Base-by-base conservation (phyloP, 2,329 filamentous ascomycete genomes). In the Whalleya microplaca region DNA sequence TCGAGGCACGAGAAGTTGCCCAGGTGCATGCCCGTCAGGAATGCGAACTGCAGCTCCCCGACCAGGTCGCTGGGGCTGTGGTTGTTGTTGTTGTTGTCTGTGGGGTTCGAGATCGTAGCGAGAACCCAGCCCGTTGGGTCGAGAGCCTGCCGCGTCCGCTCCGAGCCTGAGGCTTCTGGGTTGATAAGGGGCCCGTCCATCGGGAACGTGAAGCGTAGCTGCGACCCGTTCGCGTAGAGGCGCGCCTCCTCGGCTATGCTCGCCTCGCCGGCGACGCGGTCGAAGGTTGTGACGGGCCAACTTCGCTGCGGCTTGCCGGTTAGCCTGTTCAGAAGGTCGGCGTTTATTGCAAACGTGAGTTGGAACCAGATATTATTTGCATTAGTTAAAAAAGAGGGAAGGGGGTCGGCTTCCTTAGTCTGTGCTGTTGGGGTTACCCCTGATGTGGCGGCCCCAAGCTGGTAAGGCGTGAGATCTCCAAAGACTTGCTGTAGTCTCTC, bases 21-120 rank as follows among this genome's bases (percentile, higher is more conserved):
- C 1, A 87, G 77, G 52, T 84, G 77, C 67, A 81, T 78, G 40
- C 84, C 84, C 0, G 80, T 80, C 3, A 87, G 64, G 63, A 82
- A 88, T 42, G 79, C 78, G 66, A 87, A 82, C 62, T 88, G 85
- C 1, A 87, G 69, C 66, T 88, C 85, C 45, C 84, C 85, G 4
- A 84, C 68, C 21, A 87, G 70, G 51, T 84, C 79, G 1, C 73
- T 71, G 29, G 75, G 74, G 0, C 54, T 19, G 14, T 16, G n/a
- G 19, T 32, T 32, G 21, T 23, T 57, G 9, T 73, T 21, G 5
- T 64, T 49, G 27, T 62, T 61, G 16, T 57, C 48, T 2, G 66
- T 41, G 8, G 2, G 2, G 32, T 66, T 60, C 21, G 73, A 66
- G 16, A 84, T 71, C 3, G 76, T 64, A 6, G 74, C 71, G 10